Conservation (phyloP, 495 filamentous ascomycete species). For the Neurospora sp. region DNA sequence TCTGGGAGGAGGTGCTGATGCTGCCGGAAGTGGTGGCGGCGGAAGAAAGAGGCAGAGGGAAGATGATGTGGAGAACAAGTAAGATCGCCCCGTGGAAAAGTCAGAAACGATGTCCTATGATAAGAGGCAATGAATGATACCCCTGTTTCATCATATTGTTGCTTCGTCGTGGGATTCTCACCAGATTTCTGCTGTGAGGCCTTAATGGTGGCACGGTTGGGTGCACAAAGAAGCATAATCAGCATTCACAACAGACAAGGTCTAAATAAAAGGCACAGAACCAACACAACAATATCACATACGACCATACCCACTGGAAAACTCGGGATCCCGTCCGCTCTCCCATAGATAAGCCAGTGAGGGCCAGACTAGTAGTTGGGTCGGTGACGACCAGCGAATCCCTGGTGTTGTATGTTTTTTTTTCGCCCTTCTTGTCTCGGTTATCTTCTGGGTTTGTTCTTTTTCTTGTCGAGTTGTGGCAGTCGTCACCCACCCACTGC, state of each 20-base stretch:
- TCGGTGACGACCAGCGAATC: slow-evolving; percentile 34
- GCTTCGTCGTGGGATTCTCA: background rate
- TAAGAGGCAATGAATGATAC: background rate
- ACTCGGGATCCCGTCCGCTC: slow-evolving; percentile 43
- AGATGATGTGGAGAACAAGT: background rate
- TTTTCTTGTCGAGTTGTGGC: background rate
- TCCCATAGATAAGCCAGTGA: slow-evolving; percentile 32
- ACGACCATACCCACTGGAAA: slow-evolving; percentile 37
- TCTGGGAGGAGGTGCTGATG: background rate
- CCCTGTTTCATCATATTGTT: background rate
- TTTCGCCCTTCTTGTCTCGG: background rate
- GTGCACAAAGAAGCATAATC: background rate
- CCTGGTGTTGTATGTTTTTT: slow-evolving; percentile 18
- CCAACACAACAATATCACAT: slow-evolving; percentile 12
- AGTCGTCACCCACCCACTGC: background rate
- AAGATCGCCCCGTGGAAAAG: background rate
- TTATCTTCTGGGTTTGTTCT: background rate
- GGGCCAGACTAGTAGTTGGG: slow-evolving; percentile 34
- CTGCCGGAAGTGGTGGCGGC: background rate
- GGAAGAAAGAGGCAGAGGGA: background rate
- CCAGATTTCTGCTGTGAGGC: background rate
- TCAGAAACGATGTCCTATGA: background rate
- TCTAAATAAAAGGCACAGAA: too few species aligned
- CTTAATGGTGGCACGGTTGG: background rate
- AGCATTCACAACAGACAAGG: background rate